A percentile compares a stretch with the other conserved stretches of the same genome.
Evolutionary conservation across 306 rosid genomes (phyloP).

Genomic region (Medicago ruthenica): DNA sequence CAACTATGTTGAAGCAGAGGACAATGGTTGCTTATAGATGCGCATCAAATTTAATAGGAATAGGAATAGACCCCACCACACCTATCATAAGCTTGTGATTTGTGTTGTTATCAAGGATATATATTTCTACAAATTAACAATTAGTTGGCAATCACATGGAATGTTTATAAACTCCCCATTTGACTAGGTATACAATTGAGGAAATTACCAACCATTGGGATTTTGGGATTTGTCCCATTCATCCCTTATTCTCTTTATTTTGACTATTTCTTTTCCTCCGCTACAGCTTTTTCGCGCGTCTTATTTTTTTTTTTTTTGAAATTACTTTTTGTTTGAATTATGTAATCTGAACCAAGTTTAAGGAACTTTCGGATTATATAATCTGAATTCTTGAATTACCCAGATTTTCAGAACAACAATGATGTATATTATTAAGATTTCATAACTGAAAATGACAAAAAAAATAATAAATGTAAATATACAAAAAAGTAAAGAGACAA

Average conservation of each 20-base stretch:
- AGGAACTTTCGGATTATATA: too few species aligned
- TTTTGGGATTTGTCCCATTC: slow-evolving; percentile 45
- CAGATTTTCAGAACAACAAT: too few species aligned
- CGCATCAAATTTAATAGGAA: slow-evolving; percentile 16
- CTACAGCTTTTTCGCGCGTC: too few species aligned
- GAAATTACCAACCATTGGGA: slow-evolving; percentile 51
- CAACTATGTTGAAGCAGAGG: slow-evolving; percentile 37
- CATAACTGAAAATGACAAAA: too few species aligned
- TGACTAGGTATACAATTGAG: slow-evolving; percentile 49
- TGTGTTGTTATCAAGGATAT: slow-evolving; percentile 31
- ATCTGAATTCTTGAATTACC: too few species aligned
- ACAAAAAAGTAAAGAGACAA: too few species aligned
- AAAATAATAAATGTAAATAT: too few species aligned
- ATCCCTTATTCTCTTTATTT: slow-evolving; percentile 28
- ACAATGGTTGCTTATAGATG: slow-evolving; percentile 42
- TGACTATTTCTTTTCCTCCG: too few species aligned
- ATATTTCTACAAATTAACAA: slow-evolving; percentile 39
- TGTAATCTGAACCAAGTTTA: too few species aligned
- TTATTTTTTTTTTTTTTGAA: too few species aligned
- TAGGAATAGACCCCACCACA: slow-evolving; percentile 41
- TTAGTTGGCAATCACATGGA: slow-evolving; percentile 78
- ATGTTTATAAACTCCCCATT: slow-evolving; percentile 54
- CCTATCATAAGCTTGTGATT: slow-evolving; percentile 39
- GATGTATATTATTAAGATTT: too few species aligned
- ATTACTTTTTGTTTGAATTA: too few species aligned